Evolutionary conservation across 352 stramenopile species (phyloP).

Genomic region (Thraustochytrium sp.): DNA sequence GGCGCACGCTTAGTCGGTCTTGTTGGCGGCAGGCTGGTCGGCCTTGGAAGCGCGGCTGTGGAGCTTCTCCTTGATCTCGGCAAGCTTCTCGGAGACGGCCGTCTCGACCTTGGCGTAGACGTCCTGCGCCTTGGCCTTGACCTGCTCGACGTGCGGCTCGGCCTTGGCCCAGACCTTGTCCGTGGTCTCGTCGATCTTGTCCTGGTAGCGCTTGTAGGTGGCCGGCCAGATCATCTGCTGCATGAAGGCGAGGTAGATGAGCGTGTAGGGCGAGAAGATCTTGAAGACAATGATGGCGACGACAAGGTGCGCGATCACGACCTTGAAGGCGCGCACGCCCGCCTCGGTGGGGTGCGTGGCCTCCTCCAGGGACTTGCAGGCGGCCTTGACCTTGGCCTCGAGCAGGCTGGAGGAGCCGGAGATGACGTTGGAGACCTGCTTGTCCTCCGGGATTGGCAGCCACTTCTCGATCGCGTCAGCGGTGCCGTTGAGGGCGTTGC

Average conservation of each 20-base stretch:
- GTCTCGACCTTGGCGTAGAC: background rate
- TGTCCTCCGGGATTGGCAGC: background rate
- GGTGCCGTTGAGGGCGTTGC: background rate
- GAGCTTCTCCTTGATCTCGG: background rate
- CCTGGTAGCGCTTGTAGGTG: constrained; percentile 22
- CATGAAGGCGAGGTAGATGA: constrained; percentile 26
- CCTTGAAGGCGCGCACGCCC: background rate
- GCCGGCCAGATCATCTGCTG: constrained; percentile 34
- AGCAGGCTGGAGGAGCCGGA: background rate
- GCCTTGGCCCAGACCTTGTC: background rate
- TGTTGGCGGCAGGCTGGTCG: background rate
- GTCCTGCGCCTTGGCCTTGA: background rate
- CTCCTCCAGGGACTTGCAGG: background rate
- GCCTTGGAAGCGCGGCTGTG: background rate
- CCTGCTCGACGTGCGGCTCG: constrained; percentile 5
- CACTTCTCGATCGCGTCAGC: background rate
- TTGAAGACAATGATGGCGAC: background rate
- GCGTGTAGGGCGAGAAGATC: constrained; percentile 1
- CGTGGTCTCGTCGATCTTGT: constrained; percentile 21
- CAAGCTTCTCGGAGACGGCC: background rate
- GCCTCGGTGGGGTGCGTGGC: background rate
- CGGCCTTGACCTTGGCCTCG: background rate
- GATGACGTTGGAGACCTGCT: background rate
- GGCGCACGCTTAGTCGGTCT: constrained; percentile 14
- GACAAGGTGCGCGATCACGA: background rate